phyloP scores from a whole-genome alignment of 805 yeast species.

The Kodamaea kakaduensis region DNA sequence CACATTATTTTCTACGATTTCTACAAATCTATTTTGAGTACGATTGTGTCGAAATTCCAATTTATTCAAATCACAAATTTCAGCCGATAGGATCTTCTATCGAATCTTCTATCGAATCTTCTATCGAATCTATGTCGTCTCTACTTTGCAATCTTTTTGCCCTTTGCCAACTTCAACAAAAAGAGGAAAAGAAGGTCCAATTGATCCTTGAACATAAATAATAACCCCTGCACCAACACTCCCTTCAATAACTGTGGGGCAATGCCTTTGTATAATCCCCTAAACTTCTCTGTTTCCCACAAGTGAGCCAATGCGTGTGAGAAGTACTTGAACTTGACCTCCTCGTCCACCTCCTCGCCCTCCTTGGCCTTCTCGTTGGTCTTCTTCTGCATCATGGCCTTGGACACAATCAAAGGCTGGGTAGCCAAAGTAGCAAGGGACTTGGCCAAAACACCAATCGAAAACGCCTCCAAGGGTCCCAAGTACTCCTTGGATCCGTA shows the following conservation, averaged over 20 bases:
- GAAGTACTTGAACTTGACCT: constrained; percentile 50
- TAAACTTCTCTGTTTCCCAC: constrained; percentile 58
- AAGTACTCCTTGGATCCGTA: constrained; percentile 42
- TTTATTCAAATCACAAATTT: too few species aligned
- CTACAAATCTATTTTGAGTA: too few species aligned
- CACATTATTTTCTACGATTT: too few species aligned
- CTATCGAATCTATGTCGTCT: too few species aligned
- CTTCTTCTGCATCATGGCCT: constrained; percentile 70
- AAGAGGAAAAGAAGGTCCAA: constrained; percentile 39
- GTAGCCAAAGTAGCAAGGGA: constrained; percentile 75
- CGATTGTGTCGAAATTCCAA: too few species aligned
- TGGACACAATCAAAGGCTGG: constrained; percentile 81
- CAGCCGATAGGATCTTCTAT: too few species aligned
- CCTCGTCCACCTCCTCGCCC: constrained; percentile 31
- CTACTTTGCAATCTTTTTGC: constrained; percentile 3
- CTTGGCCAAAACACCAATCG: constrained; percentile 76
- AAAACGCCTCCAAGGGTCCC: constrained; percentile 60
- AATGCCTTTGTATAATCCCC: constrained; percentile 73
- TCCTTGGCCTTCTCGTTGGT: constrained; percentile 11
- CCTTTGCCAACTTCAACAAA: constrained; percentile 28
- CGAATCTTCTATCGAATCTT: too few species aligned
- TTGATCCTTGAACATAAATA: constrained; percentile 79
- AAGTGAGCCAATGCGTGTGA: constrained; percentile 60
- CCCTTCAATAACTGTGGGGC: constrained; percentile 80
- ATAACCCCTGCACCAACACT: constrained; percentile 76